Evolutionary conservation across 345 rosid species (phyloP).

Genomic region (Pistacia integerrima): DNA sequence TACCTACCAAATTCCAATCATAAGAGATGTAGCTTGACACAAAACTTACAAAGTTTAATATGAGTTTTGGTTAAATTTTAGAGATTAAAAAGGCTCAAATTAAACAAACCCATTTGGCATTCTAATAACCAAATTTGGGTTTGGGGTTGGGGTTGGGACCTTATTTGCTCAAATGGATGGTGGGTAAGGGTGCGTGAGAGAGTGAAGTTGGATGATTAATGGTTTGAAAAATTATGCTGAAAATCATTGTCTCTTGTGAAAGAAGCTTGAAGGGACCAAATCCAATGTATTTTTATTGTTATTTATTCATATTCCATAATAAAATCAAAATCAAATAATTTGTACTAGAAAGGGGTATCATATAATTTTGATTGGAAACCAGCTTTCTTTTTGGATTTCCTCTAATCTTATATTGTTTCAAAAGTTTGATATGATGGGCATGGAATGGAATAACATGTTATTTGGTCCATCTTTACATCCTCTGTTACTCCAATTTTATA

Average conservation of each 20-base stretch:
- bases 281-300: too few relatives aligned
- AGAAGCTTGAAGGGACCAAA: not conserved
- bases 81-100: too few relatives aligned
- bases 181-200: too few relatives aligned
- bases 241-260: not conserved
- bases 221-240: not conserved
- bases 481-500: too few relatives aligned
- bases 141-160: too few relatives aligned
- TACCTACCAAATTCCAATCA: too few relatives aligned
- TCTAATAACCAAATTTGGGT: too few relatives aligned
- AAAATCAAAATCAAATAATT: slow-evolving; percentile 6
- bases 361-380: not conserved
- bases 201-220: not conserved
- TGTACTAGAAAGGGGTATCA: not conserved
- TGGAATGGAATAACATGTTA: not conserved
- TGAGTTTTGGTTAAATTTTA: too few relatives aligned
- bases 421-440: not conserved
- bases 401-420: not conserved
- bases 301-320: not conserved
- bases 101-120: too few relatives aligned
- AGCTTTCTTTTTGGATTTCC: slow-evolving; percentile 12
- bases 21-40: too few relatives aligned
- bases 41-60: too few relatives aligned
- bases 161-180: too few relatives aligned
- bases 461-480: not conserved